Percentiles rank a stretch among this genome's conserved stretches.
Conservation (phyloP, 306 rosid species). For the Fragaria ananassa region DNA sequence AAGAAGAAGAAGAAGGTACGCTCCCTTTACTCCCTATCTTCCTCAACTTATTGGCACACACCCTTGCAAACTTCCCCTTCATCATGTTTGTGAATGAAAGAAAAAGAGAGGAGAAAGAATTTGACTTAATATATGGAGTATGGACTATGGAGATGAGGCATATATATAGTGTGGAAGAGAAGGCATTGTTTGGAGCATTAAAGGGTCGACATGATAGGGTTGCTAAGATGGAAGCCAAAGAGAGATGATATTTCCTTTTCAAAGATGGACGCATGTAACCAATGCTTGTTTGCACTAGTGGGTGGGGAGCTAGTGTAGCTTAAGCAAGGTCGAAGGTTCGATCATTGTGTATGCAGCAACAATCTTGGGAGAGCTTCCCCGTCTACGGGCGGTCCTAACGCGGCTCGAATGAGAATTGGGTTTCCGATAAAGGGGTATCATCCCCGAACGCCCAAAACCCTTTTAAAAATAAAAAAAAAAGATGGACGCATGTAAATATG, state of each 20-base stretch:
- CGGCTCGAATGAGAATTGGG: no score
- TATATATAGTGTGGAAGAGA: conserved; percentile 50
- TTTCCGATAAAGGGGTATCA: no score
- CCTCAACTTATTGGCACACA: conserved; percentile 71
- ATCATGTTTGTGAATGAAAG: conserved; percentile 16
- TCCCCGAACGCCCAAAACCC: no score
- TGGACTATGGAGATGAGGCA: conserved; percentile 24
- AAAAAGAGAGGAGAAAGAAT: conserved; percentile 9
- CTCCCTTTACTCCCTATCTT: conserved; percentile 49
- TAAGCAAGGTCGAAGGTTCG: no score
- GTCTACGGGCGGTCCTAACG: no score
- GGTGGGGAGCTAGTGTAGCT: no score
- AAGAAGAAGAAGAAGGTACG: conserved; percentile 36
- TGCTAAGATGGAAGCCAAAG: conserved; percentile 27
- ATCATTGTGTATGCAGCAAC: no score
- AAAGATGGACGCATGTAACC: background rate
- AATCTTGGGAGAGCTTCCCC: no score
- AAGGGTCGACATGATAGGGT: conserved; percentile 55
- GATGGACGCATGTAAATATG: background rate
- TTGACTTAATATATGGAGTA: conserved; percentile 5
- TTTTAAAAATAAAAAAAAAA: no score
- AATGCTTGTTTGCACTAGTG: no score
- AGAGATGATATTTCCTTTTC: conserved; percentile 20
- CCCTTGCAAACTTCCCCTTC: conserved; percentile 49
- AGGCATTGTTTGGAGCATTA: conserved; percentile 39